phyloP scores from a whole-genome alignment of 2,329 filamentous ascomycete species.

The Colletotrichum plurivorum region DNA sequence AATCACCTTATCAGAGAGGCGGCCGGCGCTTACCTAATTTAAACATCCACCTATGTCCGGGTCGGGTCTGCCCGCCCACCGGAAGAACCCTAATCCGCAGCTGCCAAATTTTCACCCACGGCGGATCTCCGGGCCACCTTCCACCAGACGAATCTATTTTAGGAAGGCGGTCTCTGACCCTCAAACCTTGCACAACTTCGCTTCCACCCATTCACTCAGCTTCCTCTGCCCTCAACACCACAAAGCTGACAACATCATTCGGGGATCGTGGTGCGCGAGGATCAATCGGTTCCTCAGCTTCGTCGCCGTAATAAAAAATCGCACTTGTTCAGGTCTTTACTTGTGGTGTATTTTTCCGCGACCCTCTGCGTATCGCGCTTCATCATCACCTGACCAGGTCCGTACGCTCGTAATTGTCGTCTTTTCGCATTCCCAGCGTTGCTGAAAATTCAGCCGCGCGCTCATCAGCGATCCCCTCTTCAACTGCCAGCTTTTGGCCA shows the following conservation, averaged over 20 bases:
- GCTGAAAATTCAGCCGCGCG: constrained; percentile 36
- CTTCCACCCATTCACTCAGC: not conserved
- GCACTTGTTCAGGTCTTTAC: not conserved
- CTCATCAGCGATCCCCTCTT: constrained; percentile 22
- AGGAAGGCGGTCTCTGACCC: constrained; percentile 39
- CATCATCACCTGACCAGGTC: constrained; percentile 35
- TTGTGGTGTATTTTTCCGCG: not conserved
- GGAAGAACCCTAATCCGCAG: constrained; percentile 10
- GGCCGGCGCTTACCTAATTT: not conserved
- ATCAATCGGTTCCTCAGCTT: not conserved
- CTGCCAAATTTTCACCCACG: constrained; percentile 12
- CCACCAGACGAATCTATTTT: constrained; percentile 29
- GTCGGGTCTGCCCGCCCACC: too few species aligned
- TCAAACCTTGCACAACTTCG: constrained; percentile 32
- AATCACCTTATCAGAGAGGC: not conserved
- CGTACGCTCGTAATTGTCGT: constrained; percentile 28
- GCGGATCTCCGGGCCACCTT: not conserved
- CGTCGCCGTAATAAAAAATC: not conserved
- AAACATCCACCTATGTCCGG: too few species aligned
- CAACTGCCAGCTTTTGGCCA: constrained; percentile 4
- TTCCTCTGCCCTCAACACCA: constrained; percentile 18
- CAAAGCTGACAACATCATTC: constrained; percentile 19
- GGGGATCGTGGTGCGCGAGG: not conserved
- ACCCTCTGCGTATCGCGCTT: not conserved
- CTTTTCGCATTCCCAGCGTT: constrained; percentile 10